A percentile compares a stretch with the other conserved stretches of the same genome.
Evolutionary conservation across 2,329 filamentous ascomycete species (phyloP).

Genomic region (Pyrenophora tritici-repentis): DNA sequence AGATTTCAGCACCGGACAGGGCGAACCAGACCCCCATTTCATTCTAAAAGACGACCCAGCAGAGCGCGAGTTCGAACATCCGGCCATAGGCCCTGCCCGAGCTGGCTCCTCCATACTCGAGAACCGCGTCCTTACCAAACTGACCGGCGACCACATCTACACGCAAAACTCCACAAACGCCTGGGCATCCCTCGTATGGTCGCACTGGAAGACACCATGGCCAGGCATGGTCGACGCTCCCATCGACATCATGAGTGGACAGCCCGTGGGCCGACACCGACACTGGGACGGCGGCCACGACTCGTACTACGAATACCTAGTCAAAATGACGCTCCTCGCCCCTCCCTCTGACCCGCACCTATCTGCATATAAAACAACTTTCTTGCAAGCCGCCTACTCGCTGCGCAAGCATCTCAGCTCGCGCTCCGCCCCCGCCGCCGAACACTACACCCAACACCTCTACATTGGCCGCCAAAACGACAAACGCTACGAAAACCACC

Average conservation of each 20-base stretch:
- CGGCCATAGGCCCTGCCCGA: conserved; percentile 49
- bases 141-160: conserved; percentile 50
- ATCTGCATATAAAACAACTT: conserved; percentile 39
- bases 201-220: conserved; percentile 47
- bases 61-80: conserved; percentile 41
- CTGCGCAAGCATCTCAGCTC: conserved; percentile 44
- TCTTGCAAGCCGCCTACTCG: conserved; percentile 43
- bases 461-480: conserved; percentile 46
- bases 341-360: conserved; percentile 45
- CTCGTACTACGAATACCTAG: conserved; percentile 51
- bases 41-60: conserved; percentile 35
- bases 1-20: conserved; percentile 46
- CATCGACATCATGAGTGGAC: conserved; percentile 51
- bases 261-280: conserved; percentile 45
- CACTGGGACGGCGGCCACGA: conserved; percentile 54
- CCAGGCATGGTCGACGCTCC: conserved; percentile 50
- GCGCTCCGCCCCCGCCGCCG: conserved; percentile 42
- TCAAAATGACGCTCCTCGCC: conserved; percentile 49
- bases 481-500: conserved; percentile 45
- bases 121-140: conserved; percentile 48
- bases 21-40: conserved; percentile 38
- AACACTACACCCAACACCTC: conserved; percentile 46
- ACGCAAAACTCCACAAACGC: conserved; percentile 49
- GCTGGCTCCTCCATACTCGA: conserved; percentile 53
- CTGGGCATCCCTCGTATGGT: conserved; percentile 54